Base-by-base conservation (phyloP, 768 basidiomycete genomes). In the Pisolithus albus region DNA sequence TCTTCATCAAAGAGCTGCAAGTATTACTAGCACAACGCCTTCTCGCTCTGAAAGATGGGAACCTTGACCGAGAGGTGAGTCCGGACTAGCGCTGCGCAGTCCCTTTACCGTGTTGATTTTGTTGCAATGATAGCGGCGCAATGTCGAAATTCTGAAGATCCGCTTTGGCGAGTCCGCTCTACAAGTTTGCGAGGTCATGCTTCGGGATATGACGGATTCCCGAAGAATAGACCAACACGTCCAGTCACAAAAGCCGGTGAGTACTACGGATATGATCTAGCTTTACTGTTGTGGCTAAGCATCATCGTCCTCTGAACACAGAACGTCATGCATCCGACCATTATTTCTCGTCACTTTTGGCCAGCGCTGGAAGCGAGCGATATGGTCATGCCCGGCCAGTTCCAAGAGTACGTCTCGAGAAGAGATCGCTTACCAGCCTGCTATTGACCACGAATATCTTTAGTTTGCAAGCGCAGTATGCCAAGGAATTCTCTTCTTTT, bases 151-250 rank as follows among this genome's bases (percentile, higher is more conserved):
- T 40, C 71, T 99, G 54, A 98, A 98, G 72, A 80, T 94, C 50
- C 86, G 96, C 3, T 99, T 99, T 61, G 96, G 96, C 19, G 96
- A 98, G 61, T 77, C 84, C 1, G 84, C 92, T 2, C 69, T 99
- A 51, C 92, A 96, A 65, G 88, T 92, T 5, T 97, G 94, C 73
- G 95, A 98, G 64, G 93, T 99, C 50, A 98, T 99, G 96, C 72
- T 98, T 63, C 89, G 84, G 62, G 96, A 99, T 65, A 88, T 98
- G 83, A 87, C 91, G 3, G 93, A 98, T 66, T 96, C 95, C 38
- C 86, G 83, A 61, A 80, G 92, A 32, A 88, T 86, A 46, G 90
- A 98, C 64, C 80, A 81, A n/a, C 86, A 88, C 64, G 80, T 98
- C 2, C 91, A 95, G 58, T 76, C 82, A 0, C 83, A 88, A 61